These are phyloP conservation scores for Termitomyces eurrhizus DNA, from an alignment of 768 basidiomycete species.

Conservation along the genomic window DNA sequence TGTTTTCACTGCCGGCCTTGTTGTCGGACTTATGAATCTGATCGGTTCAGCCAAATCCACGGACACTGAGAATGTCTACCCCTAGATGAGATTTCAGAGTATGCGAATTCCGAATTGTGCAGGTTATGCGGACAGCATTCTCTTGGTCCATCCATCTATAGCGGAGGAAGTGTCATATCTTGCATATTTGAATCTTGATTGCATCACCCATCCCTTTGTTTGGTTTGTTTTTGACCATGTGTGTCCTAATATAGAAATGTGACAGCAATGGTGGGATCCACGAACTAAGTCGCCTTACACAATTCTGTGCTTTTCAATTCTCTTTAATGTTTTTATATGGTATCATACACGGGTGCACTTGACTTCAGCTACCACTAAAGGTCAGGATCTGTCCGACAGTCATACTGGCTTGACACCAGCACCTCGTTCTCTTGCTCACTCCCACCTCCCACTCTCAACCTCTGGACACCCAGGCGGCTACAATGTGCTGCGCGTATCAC, in stretches of 20 bases:
- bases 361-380: not conserved
- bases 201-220: not conserved
- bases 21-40: not conserved
- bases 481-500: no score
- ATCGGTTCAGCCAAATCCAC: not conserved
- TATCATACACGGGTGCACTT: not conserved
- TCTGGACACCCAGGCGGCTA: no score
- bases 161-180: not conserved
- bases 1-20: not conserved
- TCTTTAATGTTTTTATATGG: not conserved
- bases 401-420: not conserved
- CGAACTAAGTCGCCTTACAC: not conserved
- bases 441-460: not conserved
- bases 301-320: not conserved
- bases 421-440: not conserved
- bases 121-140: not conserved
- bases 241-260: not conserved
- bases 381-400: not conserved
- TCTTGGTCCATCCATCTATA: not conserved
- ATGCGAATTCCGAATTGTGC: not conserved
- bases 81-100: not conserved
- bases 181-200: not conserved
- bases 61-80: not conserved
- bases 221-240: conserved; percentile 12
- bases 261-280: not conserved